Conservation (phyloP, 2,329 filamentous ascomycete species). For the Cryphonectria carpinicola region DNA sequence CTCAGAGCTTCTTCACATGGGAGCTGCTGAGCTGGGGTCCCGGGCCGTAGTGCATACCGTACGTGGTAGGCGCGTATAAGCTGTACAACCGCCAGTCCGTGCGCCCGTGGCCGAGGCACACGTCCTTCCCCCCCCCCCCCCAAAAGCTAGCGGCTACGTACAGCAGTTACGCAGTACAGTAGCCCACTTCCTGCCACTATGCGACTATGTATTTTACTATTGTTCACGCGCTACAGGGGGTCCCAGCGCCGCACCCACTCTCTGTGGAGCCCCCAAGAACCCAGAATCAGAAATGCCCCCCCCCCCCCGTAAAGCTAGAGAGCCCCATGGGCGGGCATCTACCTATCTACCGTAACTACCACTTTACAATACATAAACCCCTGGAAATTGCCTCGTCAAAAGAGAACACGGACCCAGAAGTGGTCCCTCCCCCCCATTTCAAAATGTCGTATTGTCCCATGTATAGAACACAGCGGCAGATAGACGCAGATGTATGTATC, state of each 20-base stretch:
- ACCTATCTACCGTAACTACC: too few species aligned
- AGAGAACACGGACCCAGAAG: background rate
- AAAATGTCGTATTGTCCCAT: slow-evolving; percentile 1
- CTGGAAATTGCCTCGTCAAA: background rate
- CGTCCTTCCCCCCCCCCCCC: too few species aligned
- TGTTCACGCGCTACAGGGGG: background rate
- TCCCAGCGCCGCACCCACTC: background rate
- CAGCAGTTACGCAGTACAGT: background rate
- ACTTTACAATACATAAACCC: background rate
- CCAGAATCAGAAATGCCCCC: background rate
- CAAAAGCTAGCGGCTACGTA: background rate
- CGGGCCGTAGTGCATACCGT: too few species aligned
- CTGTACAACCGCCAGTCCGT: background rate
- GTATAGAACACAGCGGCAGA: background rate
- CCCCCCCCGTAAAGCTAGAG: background rate
- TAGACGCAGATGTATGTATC: background rate
- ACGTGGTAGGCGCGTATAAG: slow-evolving; percentile 5
- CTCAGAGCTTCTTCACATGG: background rate
- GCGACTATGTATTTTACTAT: background rate
- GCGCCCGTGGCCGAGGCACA: background rate
- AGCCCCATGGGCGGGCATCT: background rate
- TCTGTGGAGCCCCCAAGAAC: background rate
- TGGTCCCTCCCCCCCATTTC: background rate
- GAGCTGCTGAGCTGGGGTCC: background rate
- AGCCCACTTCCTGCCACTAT: background rate